These are phyloP conservation scores for Emmonsiellopsis sp. DNA, from an alignment of 2,329 filamentous ascomycete genomes.

Conservation along the genomic window DNA sequence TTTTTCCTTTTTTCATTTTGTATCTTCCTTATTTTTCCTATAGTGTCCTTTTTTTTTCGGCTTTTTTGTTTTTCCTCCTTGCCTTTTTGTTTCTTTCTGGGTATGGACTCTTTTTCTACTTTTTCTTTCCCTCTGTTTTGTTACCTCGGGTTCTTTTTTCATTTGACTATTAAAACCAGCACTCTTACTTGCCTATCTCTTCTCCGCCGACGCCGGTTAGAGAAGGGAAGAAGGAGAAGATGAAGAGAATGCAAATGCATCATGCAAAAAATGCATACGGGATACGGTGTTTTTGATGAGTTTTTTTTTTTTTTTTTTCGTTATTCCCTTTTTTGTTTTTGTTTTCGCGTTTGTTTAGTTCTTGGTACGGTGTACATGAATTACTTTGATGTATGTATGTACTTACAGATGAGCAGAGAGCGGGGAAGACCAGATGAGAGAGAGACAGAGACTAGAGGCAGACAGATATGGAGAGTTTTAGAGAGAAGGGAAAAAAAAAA, in stretches of 20 bases:
- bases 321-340: constrained; percentile 6
- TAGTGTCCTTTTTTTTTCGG: background rate
- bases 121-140: background rate
- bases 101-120: background rate
- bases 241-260: background rate
- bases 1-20: background rate
- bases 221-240: background rate
- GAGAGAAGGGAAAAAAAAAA: no score
- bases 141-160: background rate
- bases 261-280: constrained; percentile 16
- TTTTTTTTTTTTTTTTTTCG: constrained; percentile 3
- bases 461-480: no score
- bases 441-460: no score
- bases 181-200: background rate
- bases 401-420: background rate
- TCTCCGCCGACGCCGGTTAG: background rate
- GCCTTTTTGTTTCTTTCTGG: background rate
- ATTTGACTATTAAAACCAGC: background rate
- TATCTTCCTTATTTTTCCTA: constrained; percentile 3
- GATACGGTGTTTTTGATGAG: background rate
- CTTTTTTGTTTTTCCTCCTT: background rate
- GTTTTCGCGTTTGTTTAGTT: background rate
- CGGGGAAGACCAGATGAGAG: background rate
- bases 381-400: background rate
- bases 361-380: background rate